phyloP scores from a whole-genome alignment of 176 grass and related monocot species.

The Metroxylon sagu region DNA sequence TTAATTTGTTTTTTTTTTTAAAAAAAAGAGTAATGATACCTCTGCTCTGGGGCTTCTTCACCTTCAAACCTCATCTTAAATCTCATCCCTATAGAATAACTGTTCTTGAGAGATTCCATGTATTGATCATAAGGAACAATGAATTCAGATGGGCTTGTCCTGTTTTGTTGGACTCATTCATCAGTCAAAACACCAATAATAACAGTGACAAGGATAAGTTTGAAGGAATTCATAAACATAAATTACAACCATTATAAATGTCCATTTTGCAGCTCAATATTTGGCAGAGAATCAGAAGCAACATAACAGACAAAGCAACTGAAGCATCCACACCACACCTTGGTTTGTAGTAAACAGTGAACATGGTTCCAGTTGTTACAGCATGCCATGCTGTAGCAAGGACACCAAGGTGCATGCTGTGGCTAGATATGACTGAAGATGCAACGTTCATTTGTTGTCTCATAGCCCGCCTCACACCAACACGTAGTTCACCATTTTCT shows the following conservation, averaged over 20 bases:
- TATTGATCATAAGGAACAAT: slow-evolving; percentile 84
- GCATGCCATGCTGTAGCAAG: slow-evolving; percentile 94
- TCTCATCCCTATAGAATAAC: slow-evolving; percentile 71
- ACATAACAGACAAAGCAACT: too few species aligned
- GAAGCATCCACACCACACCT: slow-evolving; percentile 25
- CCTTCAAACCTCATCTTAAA: slow-evolving; percentile 96
- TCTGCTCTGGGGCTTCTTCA: slow-evolving; percentile 78
- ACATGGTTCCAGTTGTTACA: slow-evolving; percentile 58
- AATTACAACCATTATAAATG: too few species aligned
- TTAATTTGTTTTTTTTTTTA: too few species aligned
- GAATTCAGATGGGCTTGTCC: slow-evolving; percentile 90
- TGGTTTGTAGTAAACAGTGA: slow-evolving; percentile 95
- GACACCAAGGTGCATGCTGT: slow-evolving; percentile 89
- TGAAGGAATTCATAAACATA: too few species aligned
- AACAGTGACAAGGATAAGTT: background rate
- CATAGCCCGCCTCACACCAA: slow-evolving; percentile 84
- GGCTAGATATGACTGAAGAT: slow-evolving; percentile 90
- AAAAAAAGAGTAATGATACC: slow-evolving; percentile 18
- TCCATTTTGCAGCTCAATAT: too few species aligned
- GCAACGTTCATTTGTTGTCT: slow-evolving; percentile 66
- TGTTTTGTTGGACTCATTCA: slow-evolving; percentile 21
- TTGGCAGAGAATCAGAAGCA: too few species aligned
- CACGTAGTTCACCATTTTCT: slow-evolving; percentile 71
- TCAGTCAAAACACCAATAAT: background rate
- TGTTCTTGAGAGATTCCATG: slow-evolving; percentile 62